phyloP scores from a whole-genome alignment of 192 early-diverging fungal species.

The Entomortierella chlamydospora region DNA sequence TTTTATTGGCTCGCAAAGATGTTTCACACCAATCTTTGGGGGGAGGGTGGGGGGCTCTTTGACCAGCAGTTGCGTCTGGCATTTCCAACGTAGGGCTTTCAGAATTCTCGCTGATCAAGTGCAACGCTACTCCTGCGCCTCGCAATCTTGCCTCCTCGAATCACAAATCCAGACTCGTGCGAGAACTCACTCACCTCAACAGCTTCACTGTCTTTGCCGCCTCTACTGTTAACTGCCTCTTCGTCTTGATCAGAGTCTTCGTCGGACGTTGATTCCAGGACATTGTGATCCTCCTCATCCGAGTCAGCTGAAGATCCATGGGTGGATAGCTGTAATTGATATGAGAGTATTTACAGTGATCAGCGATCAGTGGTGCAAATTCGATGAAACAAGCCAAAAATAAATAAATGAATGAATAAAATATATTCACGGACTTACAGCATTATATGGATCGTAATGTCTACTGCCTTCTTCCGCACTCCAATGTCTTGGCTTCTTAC shows the following conservation, averaged over 20 bases:
- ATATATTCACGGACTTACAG: conserved; percentile 46
- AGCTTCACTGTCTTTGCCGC: not conserved
- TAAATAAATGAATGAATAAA: too few relatives aligned
- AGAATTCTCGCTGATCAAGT: conserved; percentile 20
- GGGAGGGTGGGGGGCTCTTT: too few relatives aligned
- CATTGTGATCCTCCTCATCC: conserved; percentile 19
- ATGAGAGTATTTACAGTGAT: too few relatives aligned
- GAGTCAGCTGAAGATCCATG: conserved; percentile 45
- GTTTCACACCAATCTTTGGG: too few relatives aligned
- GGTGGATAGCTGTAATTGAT: conserved; percentile 19
- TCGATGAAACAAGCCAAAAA: too few relatives aligned
- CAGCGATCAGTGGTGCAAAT: too few relatives aligned
- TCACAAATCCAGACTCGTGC: conserved; percentile 34
- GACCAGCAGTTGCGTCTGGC: too few relatives aligned
- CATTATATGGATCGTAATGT: conserved; percentile 50
- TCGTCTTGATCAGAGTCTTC: conserved; percentile 30
- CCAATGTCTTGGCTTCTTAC: conserved; percentile 53
- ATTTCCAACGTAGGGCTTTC: too few relatives aligned
- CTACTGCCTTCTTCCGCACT: conserved; percentile 35
- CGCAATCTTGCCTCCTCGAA: conserved; percentile 43
- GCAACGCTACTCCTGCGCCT: conserved; percentile 44
- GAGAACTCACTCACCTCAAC: conserved; percentile 14
- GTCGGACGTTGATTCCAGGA: conserved; percentile 13
- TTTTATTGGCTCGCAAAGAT: too few relatives aligned
- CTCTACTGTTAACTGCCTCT: not conserved